phyloP scores from a whole-genome alignment of 164 flowering plant genomes.

The Paratinospora sagittata region DNA sequence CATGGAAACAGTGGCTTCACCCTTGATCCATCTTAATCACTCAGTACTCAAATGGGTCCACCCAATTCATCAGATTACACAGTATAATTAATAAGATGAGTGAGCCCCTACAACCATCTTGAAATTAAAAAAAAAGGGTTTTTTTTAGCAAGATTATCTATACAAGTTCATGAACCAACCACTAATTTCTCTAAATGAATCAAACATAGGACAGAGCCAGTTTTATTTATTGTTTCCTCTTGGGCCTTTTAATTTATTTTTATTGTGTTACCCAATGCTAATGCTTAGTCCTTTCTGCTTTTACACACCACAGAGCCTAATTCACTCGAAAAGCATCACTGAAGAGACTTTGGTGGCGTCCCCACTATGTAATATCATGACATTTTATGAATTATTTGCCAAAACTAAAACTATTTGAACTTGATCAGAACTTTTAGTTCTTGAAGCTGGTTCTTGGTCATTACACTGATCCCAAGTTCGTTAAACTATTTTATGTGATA shows the following conservation, averaged over 20 bases:
- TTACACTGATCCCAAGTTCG: too few species aligned
- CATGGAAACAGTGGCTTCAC: background rate
- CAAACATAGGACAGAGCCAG: too few species aligned
- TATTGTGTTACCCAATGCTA: too few species aligned
- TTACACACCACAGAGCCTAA: too few species aligned
- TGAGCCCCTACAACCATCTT: constrained; percentile 2
- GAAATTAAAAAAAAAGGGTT: background rate
- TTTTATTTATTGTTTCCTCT: too few species aligned
- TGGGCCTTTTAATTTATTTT: too few species aligned
- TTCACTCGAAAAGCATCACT: background rate
- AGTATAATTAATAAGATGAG: background rate
- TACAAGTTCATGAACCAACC: too few species aligned
- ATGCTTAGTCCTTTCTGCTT: background rate
- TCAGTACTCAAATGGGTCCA: background rate
- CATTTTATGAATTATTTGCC: background rate
- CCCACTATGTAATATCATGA: background rate
- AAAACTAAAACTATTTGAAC: background rate
- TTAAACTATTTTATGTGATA: too few species aligned
- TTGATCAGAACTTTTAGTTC: background rate
- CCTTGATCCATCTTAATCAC: background rate
- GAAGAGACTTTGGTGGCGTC: background rate
- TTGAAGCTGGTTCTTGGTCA: background rate
- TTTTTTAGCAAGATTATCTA: too few species aligned
- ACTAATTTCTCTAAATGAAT: too few species aligned
- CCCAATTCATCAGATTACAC: background rate